These are phyloP conservation scores for Arthonia radiata DNA, from an alignment of 495 filamentous ascomycete species.

Conservation along the genomic window DNA sequence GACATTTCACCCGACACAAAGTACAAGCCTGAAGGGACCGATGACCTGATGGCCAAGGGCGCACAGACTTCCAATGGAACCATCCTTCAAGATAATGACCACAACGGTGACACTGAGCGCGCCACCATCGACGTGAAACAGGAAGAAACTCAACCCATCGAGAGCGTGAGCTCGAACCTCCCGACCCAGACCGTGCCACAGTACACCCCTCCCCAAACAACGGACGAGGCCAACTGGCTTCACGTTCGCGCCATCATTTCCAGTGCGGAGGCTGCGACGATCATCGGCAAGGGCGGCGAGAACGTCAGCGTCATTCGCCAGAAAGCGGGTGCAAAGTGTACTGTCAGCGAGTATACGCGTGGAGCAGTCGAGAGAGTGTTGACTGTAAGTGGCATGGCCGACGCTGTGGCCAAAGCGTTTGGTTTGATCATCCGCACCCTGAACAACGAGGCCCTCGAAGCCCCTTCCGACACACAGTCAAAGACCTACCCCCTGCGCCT, in stretches of 20 bases:
- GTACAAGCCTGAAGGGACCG: no score
- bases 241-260: conserved; percentile 91
- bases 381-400: conserved; percentile 84
- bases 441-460: conserved; percentile 78
- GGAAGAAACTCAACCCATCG: conserved; percentile 41
- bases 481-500: conserved; percentile 95
- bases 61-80: no score
- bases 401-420: conserved; percentile 96
- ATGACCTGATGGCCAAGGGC: no score
- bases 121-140: no score
- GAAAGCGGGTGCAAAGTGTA: conserved; percentile 86
- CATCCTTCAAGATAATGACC: no score
- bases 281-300: conserved; percentile 95
- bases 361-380: conserved; percentile 91
- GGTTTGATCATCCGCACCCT: conserved; percentile 92
- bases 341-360: conserved; percentile 90
- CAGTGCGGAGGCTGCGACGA: conserved; percentile 85
- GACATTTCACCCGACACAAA: no score
- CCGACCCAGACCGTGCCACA: no score
- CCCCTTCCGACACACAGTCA: conserved; percentile 68
- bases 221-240: conserved; percentile 88
- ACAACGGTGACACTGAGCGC: no score
- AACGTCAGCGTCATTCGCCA: conserved; percentile 88
- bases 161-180: no score
- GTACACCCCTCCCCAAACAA: no score